These are phyloP conservation scores for Beauveria brongniartii DNA, from an alignment of 2,329 filamentous ascomycete species.

Conservation along the genomic window DNA sequence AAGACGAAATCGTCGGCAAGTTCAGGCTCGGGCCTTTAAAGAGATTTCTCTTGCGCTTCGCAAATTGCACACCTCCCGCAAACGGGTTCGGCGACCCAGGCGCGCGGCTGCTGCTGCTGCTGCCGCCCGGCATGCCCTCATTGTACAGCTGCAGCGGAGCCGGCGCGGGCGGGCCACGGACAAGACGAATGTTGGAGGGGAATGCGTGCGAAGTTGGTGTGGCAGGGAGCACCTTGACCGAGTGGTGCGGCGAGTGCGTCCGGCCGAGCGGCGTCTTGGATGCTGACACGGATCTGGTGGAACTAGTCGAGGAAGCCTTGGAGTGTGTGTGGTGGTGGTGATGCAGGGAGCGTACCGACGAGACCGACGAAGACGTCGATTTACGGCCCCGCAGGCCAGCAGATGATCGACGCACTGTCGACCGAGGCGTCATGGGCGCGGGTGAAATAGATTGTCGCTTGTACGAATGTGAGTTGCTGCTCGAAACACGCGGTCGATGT, in stretches of 20 bases:
- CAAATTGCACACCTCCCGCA: conserved; percentile 61
- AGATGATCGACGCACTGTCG: conserved; percentile 75
- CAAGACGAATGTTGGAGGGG: conserved; percentile 77
- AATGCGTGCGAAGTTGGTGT: conserved; percentile 71
- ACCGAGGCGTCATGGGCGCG: conserved; percentile 78
- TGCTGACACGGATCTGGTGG: conserved; percentile 62
- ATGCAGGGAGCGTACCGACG: conserved; percentile 84
- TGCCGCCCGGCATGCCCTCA: conserved; percentile 44
- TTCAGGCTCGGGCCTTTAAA: conserved; percentile 73
- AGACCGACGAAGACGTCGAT: conserved; percentile 91
- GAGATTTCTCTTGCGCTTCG: conserved; percentile 69
- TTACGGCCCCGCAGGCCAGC: conserved; percentile 82
- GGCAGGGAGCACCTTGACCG: conserved; percentile 88
- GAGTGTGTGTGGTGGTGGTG: conserved; percentile 82
- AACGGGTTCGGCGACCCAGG: conserved; percentile 51
- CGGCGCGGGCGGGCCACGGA: conserved; percentile 49
- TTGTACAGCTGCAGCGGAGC: conserved; percentile 43
- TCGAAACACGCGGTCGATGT: conserved; percentile 22
- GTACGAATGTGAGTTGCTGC: conserved; percentile 33
- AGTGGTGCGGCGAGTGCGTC: conserved; percentile 73
- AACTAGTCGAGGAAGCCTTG: conserved; percentile 90
- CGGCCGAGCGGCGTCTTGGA: conserved; percentile 58
- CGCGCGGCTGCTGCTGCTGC: conserved; percentile 23
- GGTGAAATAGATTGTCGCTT: conserved; percentile 79
- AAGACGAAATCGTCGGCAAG: conserved; percentile 27